Percentiles rank a stretch among this genome's conserved stretches.
phyloP scores from a whole-genome alignment of 129 eudicot genomes.

The Heracleum sosnowskyi region DNA sequence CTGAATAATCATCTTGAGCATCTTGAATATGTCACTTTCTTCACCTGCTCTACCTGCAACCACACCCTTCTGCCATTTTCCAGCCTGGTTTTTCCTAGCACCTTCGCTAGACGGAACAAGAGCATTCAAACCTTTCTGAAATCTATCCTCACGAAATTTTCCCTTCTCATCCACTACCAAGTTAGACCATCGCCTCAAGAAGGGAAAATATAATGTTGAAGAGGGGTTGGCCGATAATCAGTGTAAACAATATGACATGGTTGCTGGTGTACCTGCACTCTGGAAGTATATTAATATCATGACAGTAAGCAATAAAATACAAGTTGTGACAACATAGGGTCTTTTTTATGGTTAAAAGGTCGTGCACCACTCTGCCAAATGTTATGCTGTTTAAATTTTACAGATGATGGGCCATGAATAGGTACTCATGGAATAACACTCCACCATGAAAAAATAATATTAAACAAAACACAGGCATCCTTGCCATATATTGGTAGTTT shows the following conservation, averaged over 20 bases:
- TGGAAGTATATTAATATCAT: conserved; percentile 20
- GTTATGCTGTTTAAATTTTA: background rate
- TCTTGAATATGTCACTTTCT: conserved; percentile 94
- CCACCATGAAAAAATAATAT: background rate
- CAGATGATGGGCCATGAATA: background rate
- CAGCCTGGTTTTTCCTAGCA: conserved; percentile 53
- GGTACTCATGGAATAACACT: background rate
- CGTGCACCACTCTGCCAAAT: background rate
- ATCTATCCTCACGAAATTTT: conserved; percentile 96
- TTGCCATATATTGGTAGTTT: background rate
- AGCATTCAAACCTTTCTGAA: conserved; percentile 91
- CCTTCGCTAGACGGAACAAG: conserved; percentile 63
- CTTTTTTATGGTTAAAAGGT: background rate
- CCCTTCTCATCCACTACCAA: conserved; percentile 96
- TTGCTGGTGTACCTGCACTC: conserved; percentile 91
- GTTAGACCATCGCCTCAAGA: conserved; percentile 89
- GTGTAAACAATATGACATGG: conserved; percentile 99
- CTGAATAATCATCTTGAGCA: conserved; percentile 94
- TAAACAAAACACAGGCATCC: background rate
- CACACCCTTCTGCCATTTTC: conserved; percentile 81
- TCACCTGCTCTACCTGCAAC: conserved; percentile 76
- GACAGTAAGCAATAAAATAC: background rate
- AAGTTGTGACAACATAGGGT: background rate
- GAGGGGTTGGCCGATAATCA: conserved; percentile 98
- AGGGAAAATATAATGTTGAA: conserved; percentile 93